Evolutionary conservation across 345 rosid species (phyloP).

Genomic region (Salix exigua): DNA sequence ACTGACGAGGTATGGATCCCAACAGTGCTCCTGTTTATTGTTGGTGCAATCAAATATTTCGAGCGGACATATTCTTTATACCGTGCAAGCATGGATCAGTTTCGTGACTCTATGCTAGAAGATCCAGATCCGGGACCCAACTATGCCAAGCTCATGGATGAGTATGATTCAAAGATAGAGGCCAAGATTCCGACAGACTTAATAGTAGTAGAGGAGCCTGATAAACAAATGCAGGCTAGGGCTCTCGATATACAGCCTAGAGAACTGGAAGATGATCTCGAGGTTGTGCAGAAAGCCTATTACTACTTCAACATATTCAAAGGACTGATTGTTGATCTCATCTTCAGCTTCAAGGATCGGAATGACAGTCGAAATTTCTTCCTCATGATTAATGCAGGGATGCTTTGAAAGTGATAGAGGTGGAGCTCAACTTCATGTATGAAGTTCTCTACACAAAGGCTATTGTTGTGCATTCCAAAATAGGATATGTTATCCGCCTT

Average conservation of each 20-base stretch:
- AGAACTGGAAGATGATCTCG: not conserved
- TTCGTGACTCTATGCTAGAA: conserved; percentile 54
- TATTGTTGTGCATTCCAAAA: conserved; percentile 30
- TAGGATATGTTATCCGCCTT: conserved; percentile 29
- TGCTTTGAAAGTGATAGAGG: conserved; percentile 48
- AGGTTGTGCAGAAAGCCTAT: conserved; percentile 36
- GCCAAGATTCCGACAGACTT: conserved; percentile 42
- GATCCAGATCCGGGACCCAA: conserved; percentile 61
- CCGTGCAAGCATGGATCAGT: conserved; percentile 53
- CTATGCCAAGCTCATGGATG: conserved; percentile 62
- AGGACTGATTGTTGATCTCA: conserved; percentile 55
- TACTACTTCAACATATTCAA: conserved; percentile 40
- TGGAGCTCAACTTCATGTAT: conserved; percentile 63
- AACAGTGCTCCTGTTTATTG: conserved; percentile 36
- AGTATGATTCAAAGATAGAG: conserved; percentile 43
- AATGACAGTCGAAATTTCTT: conserved; percentile 51
- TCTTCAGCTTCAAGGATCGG: conserved; percentile 47
- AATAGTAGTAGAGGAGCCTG: conserved; percentile 41
- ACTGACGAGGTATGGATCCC: conserved; percentile 6
- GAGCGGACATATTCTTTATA: conserved; percentile 58
- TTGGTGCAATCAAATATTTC: conserved; percentile 54
- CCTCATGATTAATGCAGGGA: conserved; percentile 12
- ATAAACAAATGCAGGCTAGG: conserved; percentile 23
- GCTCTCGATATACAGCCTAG: not conserved
- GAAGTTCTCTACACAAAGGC: conserved; percentile 58